Conservation (phyloP, 179 eudicot species). For the Camellia oleifera region DNA sequence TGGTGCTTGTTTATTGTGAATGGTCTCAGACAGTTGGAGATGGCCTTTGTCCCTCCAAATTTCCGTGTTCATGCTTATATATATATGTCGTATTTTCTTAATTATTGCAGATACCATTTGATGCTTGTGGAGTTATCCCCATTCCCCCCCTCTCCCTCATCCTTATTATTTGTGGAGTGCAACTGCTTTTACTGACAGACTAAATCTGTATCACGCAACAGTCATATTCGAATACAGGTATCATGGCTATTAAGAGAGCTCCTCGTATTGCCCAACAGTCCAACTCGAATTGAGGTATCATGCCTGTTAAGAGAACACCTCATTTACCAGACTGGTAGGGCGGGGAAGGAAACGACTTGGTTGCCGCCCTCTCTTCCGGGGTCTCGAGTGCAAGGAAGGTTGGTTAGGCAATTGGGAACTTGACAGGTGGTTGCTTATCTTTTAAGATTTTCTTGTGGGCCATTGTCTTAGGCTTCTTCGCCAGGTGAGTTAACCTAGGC, state of each 20-base stretch:
- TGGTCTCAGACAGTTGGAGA: neutral
- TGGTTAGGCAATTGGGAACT: neutral
- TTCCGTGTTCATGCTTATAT: neutral
- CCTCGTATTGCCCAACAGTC: too few relatives aligned
- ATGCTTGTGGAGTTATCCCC: neutral
- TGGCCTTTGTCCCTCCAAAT: neutral
- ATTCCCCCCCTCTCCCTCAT: too few relatives aligned
- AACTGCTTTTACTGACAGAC: too few relatives aligned
- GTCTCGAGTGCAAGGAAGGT: too few relatives aligned
- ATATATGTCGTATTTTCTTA: neutral
- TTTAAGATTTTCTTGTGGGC: neutral
- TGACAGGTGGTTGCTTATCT: neutral
- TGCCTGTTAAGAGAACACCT: too few relatives aligned
- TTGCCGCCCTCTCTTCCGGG: neutral
- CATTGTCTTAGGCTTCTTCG: constrained; percentile 19
- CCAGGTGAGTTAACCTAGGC: constrained; percentile 11
- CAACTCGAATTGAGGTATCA: too few relatives aligned
- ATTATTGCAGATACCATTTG: neutral
- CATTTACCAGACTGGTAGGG: neutral
- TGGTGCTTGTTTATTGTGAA: constrained; percentile 1
- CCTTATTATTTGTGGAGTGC: too few relatives aligned
- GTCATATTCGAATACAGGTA: too few relatives aligned
- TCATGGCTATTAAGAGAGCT: too few relatives aligned
- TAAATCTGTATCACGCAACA: too few relatives aligned
- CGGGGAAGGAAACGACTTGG: neutral